Base-by-base conservation (phyloP, 805 yeast species). In the Schwanniomyces occidentalis region DNA sequence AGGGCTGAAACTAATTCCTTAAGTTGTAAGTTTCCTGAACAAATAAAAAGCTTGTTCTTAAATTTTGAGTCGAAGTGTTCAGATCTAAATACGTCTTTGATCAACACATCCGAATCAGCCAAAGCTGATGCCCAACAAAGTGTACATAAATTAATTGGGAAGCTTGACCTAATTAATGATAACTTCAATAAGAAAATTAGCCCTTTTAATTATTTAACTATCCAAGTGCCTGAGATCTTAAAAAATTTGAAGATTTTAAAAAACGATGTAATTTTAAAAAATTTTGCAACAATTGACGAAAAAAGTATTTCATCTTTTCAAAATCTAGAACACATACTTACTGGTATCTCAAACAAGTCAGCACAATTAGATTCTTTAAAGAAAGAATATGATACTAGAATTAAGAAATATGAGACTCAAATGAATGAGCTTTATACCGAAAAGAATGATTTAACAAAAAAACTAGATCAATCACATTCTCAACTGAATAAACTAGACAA, bases 211-310 rank as follows among this genome's bases (percentile, higher is more conserved):
- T n/a, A n/a, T n/a, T n/a, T n/a, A n/a, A n/a, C n/a, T n/a, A n/a
- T n/a, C n/a, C n/a, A n/a, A n/a, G n/a, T n/a, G n/a, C n/a, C n/a
- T n/a, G n/a, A n/a, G n/a, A 16, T 27, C 12, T 16, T 17, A 14
- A 10, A 16, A 14, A 8, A 5, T 9, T 10, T 27, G n/a, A 9
- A 20, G 9, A 8, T 9, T 20, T 20, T 20, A 20, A 17, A 27
- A 16, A 9, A 27, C 8, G 30, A 27, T 8, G 12, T 27, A n/a
- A 10, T 27, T 10, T 2, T 3, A 16, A 19, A 4, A 16, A 21
- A 31, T 16, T 31, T 31, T 14, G 25, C 34, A 23, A 10, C 34
- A 22, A 17, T 31, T 5, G 16, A 15, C 16, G 16, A 31, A 9
- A 24, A 31, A 5, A 15, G 9, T 13, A 17, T 16, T 10, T 14